Percentiles rank a stretch among this genome's conserved stretches.
Evolutionary conservation across 2,329 filamentous ascomycete genomes (phyloP).

Genomic region (Stagonosporopsis cucurbitacearum): DNA sequence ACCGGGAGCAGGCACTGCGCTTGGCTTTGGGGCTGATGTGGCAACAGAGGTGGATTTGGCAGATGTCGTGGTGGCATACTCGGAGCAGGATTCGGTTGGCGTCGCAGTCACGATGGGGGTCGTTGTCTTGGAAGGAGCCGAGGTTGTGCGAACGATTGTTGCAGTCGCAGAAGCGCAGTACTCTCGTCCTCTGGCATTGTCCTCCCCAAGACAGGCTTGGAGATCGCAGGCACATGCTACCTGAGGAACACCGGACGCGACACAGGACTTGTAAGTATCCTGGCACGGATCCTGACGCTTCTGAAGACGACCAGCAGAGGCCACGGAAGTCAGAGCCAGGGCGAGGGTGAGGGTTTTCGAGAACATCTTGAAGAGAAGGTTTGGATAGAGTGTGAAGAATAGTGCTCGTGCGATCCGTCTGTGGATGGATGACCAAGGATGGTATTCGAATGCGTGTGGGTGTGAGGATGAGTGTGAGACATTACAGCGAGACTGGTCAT

Average conservation of each 20-base stretch:
- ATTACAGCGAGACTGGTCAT: not conserved
- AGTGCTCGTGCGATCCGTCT: too few species aligned
- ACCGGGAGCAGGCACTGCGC: conserved; percentile 5
- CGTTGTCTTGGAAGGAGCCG: not conserved
- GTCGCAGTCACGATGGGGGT: not conserved
- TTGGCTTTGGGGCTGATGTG: not conserved
- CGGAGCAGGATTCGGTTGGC: conserved; percentile 6
- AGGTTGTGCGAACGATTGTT: conserved; percentile 2
- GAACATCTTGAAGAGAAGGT: conserved; percentile 13
- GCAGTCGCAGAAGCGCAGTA: conserved; percentile 21
- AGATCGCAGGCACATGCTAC: conserved; percentile 20
- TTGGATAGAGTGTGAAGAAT: not conserved
- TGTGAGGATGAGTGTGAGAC: not conserved
- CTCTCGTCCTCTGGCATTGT: conserved; percentile 16
- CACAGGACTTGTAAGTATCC: conserved; percentile 15
- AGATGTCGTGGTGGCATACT: conserved; percentile 9
- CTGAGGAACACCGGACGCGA: conserved; percentile 19
- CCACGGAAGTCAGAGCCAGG: conserved; percentile 14
- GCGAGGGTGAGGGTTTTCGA: conserved; percentile 14
- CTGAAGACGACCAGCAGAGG: conserved; percentile 15
- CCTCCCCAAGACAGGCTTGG: conserved; percentile 16
- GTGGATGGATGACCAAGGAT: not conserved
- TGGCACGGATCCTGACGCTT: conserved; percentile 14
- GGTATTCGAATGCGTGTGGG: not conserved
- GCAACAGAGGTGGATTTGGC: not conserved